phyloP scores from a whole-genome alignment of 345 rosid species.

The Gossypium herbaceum region DNA sequence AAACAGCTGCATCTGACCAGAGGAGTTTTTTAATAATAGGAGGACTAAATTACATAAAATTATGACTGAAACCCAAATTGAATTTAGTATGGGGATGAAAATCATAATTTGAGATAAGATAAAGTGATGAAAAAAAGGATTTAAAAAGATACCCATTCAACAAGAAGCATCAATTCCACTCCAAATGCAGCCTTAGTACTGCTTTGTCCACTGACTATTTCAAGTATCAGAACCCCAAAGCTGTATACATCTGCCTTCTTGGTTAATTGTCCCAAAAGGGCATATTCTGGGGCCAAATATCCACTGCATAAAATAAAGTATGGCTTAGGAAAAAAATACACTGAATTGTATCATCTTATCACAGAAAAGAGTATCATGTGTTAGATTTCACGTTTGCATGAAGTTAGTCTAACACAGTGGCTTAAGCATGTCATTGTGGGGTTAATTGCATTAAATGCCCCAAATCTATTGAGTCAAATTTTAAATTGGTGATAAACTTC shows the following conservation, averaged over 20 bases:
- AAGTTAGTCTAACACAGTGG: not conserved
- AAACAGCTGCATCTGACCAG: no score
- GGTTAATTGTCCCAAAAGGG: slow-evolving; percentile 76
- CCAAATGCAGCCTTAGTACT: slow-evolving; percentile 80
- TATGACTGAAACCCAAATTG: no score
- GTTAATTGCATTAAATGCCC: no score
- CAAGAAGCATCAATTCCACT: slow-evolving; percentile 53
- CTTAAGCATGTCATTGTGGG: not conserved
- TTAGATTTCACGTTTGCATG: not conserved
- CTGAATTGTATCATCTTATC: no score
- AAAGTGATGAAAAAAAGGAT: not conserved
- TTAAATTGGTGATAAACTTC: no score
- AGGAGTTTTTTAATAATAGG: no score
- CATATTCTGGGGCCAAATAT: slow-evolving; percentile 95
- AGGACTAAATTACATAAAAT: no score
- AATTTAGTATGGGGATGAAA: no score
- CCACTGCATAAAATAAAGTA: slow-evolving; percentile 48
- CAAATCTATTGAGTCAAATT: no score
- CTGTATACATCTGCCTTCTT: slow-evolving; percentile 95
- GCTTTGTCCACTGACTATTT: slow-evolving; percentile 78
- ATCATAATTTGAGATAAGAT: no score
- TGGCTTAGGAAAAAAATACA: no score
- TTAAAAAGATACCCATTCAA: slow-evolving; percentile 77
- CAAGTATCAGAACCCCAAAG: slow-evolving; percentile 81
- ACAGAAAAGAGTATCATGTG: no score